Evolutionary conservation across 768 basidiomycete genomes (phyloP).

Genomic region (Tremella mesenterica): DNA sequence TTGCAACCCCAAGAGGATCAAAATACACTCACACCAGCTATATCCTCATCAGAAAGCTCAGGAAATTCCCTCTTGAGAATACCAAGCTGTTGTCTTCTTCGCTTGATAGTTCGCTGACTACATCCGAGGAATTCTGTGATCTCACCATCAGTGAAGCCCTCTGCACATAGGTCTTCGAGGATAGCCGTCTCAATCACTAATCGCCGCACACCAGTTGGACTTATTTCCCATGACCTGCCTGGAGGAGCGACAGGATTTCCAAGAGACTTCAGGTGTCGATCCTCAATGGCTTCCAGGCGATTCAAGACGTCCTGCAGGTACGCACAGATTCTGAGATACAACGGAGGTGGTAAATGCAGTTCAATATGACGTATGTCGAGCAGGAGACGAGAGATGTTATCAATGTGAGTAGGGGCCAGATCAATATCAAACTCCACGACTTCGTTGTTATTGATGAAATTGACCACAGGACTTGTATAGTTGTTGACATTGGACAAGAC

Average conservation of each 20-base stretch:
- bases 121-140: not conserved
- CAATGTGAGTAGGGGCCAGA: too few species aligned
- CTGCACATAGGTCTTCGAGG: not conserved
- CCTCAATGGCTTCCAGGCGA: not conserved
- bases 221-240: not conserved
- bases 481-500: too few species aligned
- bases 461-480: too few species aligned
- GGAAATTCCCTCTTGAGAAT: not conserved
- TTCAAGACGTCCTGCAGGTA: not conserved
- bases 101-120: not conserved
- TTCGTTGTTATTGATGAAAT: too few species aligned
- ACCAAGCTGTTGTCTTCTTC: not conserved
- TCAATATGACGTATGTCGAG: not conserved
- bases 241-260: not conserved
- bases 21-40: not conserved
- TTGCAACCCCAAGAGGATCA: not conserved
- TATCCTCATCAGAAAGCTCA: not conserved
- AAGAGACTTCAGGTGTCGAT: not conserved
- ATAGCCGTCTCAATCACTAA: not conserved
- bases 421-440: too few species aligned
- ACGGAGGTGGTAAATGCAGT: not conserved
- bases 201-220: not conserved
- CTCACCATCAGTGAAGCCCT: not conserved
- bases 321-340: not conserved
- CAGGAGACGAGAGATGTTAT: not conserved